phyloP scores from a whole-genome alignment of 1,139 yeast species.

The Kluyveromyces sp. region DNA sequence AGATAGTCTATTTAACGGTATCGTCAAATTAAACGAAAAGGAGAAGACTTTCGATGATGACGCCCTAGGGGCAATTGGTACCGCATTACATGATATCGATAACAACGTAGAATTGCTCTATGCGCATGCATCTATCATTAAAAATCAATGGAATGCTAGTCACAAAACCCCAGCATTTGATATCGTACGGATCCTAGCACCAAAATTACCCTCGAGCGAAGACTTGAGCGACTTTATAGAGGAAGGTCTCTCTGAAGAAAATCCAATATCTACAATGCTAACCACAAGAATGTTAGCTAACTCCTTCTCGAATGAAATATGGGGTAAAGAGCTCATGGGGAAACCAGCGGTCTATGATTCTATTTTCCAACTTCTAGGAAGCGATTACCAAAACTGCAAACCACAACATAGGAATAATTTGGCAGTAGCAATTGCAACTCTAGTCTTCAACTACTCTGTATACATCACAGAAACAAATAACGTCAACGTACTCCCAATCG shows the following conservation, averaged over 20 bases:
- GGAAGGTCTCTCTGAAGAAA: conserved; percentile 34
- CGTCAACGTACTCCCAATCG: conserved; percentile 20
- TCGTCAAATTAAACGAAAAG: conserved; percentile 31
- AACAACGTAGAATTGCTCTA: conserved; percentile 31
- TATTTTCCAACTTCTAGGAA: conserved; percentile 24
- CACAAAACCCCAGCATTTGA: conserved; percentile 51
- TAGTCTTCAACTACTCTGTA: conserved; percentile 45
- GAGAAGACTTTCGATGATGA: conserved; percentile 33
- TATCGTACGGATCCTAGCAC: conserved; percentile 43
- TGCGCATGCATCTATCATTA: conserved; percentile 36
- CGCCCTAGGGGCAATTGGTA: conserved; percentile 30
- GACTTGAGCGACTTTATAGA: conserved; percentile 34
- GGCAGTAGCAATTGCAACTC: conserved; percentile 43
- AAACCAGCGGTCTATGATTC: conserved; percentile 29
- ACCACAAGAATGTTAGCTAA: conserved; percentile 46
- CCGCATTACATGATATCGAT: conserved; percentile 29
- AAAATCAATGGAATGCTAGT: conserved; percentile 35
- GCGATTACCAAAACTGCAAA: conserved; percentile 17
- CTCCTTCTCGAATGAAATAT: conserved; percentile 36
- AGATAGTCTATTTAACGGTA: conserved; percentile 32
- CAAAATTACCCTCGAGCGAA: conserved; percentile 32
- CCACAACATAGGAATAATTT: conserved; percentile 27
- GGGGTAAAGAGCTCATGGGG: conserved; percentile 37
- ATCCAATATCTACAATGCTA: conserved; percentile 42
- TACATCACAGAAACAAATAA: conserved; percentile 24